A percentile compares a stretch with the other conserved stretches of the same genome.
Conservation (phyloP, 2,329 filamentous ascomycete species). For the Epichloe typhina region DNA sequence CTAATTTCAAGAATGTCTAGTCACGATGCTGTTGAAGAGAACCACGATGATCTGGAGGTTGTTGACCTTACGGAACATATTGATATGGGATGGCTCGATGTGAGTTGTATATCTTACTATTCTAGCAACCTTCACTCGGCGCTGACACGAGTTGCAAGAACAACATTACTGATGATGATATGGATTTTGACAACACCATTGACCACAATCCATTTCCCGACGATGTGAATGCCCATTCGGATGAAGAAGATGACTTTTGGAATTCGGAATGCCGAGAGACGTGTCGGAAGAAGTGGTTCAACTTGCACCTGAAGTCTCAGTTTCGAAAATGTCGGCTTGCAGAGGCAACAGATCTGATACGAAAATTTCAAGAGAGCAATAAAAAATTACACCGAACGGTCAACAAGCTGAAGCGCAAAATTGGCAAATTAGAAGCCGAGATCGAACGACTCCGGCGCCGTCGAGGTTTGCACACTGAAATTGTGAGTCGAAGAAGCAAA, state of each 20-base stretch:
- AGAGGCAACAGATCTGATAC: background rate
- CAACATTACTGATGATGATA: background rate
- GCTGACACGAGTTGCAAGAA: background rate
- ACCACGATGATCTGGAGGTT: background rate
- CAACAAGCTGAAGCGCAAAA: background rate
- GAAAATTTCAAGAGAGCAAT: too few species aligned
- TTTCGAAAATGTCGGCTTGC: background rate
- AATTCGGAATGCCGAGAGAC: background rate
- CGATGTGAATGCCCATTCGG: background rate
- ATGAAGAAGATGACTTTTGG: background rate
- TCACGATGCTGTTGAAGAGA: background rate
- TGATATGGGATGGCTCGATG: background rate
- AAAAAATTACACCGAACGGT: too few species aligned
- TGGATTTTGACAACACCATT: background rate
- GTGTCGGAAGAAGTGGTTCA: background rate
- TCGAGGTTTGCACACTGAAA: background rate
- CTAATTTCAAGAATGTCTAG: background rate
- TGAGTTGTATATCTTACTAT: too few species aligned
- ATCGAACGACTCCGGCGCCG: background rate
- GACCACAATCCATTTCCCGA: background rate
- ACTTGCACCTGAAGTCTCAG: background rate
- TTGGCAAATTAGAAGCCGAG: background rate
- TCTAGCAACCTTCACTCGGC: too few species aligned
- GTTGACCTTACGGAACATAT: background rate
- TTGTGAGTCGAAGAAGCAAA: background rate